Percentiles rank a stretch among this genome's conserved stretches.
Conservation (phyloP, 1,139 yeast genomes). For the Hemisphaericaspora subhashii region DNA sequence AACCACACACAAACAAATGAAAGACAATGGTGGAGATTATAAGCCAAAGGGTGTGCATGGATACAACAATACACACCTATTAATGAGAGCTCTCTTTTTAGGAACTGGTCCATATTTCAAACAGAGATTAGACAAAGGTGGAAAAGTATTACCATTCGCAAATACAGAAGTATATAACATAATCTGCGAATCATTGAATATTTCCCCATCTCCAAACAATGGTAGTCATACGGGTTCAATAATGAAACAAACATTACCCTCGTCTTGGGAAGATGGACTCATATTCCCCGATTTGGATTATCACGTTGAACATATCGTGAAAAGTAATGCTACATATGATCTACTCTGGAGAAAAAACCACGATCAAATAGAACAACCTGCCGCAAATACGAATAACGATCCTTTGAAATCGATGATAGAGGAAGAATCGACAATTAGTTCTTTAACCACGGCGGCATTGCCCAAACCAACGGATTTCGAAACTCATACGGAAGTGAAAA, state of each 20-base stretch:
- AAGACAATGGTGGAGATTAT: conserved; percentile 49
- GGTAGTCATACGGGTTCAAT: conserved; percentile 44
- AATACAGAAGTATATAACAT: conserved; percentile 76
- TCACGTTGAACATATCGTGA: conserved; percentile 44
- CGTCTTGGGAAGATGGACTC: conserved; percentile 54
- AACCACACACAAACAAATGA: conserved; percentile 62
- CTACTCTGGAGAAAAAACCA: conserved; percentile 34
- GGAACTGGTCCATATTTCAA: conserved; percentile 80
- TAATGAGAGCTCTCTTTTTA: conserved; percentile 81
- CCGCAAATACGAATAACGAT: conserved; percentile 21
- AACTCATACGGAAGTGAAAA: conserved; percentile 7
- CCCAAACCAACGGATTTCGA: conserved; percentile 40
- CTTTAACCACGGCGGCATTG: conserved; percentile 22
- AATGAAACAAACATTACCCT: conserved; percentile 34
- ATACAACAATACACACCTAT: conserved; percentile 68
- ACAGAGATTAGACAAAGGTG: conserved; percentile 21
- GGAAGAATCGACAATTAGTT: conserved; percentile 26
- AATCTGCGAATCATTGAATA: conserved; percentile 64
- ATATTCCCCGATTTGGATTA: conserved; percentile 61
- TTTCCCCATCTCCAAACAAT: conserved; percentile 60
- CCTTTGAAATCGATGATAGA: conserved; percentile 29
- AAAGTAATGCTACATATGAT: conserved; percentile 54
- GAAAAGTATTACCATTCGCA: conserved; percentile 59
- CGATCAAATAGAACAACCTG: background rate
- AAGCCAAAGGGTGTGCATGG: conserved; percentile 82